These are phyloP conservation scores for Erodium moschatum DNA, from an alignment of 441 rosid genomes.

Conservation along the genomic window DNA sequence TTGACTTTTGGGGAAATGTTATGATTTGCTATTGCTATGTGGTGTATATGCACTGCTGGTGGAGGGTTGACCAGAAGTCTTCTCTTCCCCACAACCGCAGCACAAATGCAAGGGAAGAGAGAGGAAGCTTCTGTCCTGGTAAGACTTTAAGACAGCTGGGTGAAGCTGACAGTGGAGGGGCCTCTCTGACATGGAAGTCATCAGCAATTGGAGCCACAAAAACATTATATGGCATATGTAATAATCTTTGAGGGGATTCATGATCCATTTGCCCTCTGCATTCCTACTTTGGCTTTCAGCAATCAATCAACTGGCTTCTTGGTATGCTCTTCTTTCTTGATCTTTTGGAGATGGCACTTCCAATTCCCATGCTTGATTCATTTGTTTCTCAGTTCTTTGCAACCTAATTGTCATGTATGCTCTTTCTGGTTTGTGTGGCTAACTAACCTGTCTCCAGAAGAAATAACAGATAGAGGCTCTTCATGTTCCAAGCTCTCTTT, in stretches of 20 bases:
- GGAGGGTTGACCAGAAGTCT: not conserved
- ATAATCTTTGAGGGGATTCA: no score
- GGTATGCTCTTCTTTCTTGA: not conserved
- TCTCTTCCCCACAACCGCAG: not conserved
- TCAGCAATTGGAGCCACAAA: not conserved
- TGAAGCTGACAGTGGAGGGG: not conserved
- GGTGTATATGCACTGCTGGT: no score
- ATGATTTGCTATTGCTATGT: no score
- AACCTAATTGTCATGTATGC: no score
- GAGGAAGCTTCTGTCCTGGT: no score
- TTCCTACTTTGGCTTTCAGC: not conserved
- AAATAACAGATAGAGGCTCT: no score
- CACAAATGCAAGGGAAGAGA: no score
- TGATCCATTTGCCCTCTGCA: not conserved
- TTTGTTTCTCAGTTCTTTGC: not conserved
- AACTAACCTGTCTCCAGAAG: no score
- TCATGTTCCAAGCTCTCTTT: not conserved
- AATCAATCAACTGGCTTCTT: not conserved
- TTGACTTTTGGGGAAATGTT: not conserved
- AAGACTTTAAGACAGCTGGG: not conserved
- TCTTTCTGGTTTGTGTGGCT: no score
- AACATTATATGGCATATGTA: not conserved
- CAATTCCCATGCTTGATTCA: not conserved
- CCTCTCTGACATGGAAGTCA: conserved; percentile 8
- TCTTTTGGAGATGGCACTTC: not conserved